Conservation (phyloP, 805 yeast genomes). For the Sugiyamaella boreocaroliniensis region DNA sequence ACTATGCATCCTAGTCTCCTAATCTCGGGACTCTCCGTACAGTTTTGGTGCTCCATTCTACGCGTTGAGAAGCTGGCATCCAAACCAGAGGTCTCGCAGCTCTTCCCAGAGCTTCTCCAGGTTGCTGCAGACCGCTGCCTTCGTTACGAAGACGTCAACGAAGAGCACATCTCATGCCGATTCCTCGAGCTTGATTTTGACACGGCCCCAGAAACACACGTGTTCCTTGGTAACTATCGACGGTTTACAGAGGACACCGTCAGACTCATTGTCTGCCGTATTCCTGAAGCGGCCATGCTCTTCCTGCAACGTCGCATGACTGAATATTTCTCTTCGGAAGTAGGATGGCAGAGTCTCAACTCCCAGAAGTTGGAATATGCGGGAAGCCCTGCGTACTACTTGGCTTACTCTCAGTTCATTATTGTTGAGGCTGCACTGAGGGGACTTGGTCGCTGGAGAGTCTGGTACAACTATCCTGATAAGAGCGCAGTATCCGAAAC, state of each 20-base stretch:
- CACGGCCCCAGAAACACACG: conserved; percentile 67
- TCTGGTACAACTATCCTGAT: conserved; percentile 69
- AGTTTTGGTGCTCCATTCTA: conserved; percentile 88
- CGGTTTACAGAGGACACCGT: conserved; percentile 86
- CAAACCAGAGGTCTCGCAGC: conserved; percentile 37
- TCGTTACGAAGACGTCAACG: conserved; percentile 62
- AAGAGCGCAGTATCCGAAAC: conserved; percentile 47
- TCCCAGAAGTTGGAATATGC: conserved; percentile 48
- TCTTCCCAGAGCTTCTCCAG: conserved; percentile 65
- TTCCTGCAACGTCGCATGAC: conserved; percentile 78
- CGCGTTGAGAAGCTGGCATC: conserved; percentile 62
- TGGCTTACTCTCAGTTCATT: conserved; percentile 75
- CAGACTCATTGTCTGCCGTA: conserved; percentile 77
- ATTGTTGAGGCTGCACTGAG: conserved; percentile 84
- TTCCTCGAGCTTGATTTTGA: conserved; percentile 85
- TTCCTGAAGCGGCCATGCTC: conserved; percentile 69
- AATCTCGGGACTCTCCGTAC: conserved; percentile 84
- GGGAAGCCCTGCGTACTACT: conserved; percentile 56
- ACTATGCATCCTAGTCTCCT: conserved; percentile 79
- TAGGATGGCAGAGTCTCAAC: conserved; percentile 59
- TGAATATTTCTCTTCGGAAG: conserved; percentile 55
- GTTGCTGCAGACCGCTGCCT: conserved; percentile 72
- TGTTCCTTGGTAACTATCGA: conserved; percentile 72
- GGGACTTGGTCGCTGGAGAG: conserved; percentile 92
- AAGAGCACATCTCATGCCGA: conserved; percentile 54